Conservation (phyloP, 1,284 basidiomycete species). For the Heliocybe sulcata region DNA sequence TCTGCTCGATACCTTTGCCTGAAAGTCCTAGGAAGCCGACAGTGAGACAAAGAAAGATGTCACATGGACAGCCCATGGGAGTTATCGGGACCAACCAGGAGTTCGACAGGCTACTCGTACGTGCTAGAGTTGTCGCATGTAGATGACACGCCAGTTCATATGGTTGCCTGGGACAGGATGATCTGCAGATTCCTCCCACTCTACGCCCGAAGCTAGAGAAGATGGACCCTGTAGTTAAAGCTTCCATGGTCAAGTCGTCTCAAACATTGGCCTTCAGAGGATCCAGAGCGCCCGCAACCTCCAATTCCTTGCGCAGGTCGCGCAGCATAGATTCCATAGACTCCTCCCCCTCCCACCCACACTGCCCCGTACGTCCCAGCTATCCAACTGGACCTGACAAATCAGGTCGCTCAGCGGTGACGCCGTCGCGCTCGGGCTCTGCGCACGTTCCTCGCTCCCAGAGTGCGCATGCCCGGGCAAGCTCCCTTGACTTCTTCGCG, state of each 20-base stretch:
- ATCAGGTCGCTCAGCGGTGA: constrained; percentile 11
- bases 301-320: constrained; percentile 11
- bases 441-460: background rate
- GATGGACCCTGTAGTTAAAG: constrained; percentile 79
- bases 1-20: background rate
- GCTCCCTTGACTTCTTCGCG: constrained; percentile 38
- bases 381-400: background rate
- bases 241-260: constrained; percentile 85
- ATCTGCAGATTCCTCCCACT: constrained; percentile 75
- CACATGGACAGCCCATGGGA: constrained; percentile 29
- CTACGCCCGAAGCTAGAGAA: constrained; percentile 69
- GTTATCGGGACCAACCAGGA: constrained; percentile 45
- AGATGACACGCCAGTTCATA: background rate
- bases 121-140: constrained; percentile 13
- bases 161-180: constrained; percentile 44
- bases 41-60: constrained; percentile 23
- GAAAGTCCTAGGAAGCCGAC: constrained; percentile 34
- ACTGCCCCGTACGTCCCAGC: constrained; percentile 14
- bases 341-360: constrained; percentile 34
- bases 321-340: constrained; percentile 64
- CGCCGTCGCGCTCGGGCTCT: constrained; percentile 9
- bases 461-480: constrained; percentile 37
- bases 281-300: constrained; percentile 26
- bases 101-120: constrained; percentile 67
- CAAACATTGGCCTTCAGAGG: constrained; percentile 47